Conservation (phyloP, 495 filamentous ascomycete species). For the Apiosordaria backusii region DNA sequence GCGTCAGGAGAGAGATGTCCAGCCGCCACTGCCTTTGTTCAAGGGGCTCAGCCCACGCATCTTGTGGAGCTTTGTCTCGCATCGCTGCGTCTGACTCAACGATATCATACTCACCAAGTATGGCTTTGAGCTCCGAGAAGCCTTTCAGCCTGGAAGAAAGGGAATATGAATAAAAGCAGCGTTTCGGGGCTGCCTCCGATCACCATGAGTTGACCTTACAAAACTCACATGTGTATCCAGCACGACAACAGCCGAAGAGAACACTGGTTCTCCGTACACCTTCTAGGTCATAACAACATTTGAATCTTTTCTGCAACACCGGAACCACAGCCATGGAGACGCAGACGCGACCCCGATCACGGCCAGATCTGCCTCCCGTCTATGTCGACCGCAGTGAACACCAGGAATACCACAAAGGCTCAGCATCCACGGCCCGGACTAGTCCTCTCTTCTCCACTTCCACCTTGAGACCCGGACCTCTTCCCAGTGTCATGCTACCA, state of each 20-base stretch:
- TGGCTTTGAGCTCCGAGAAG: constrained; percentile 23
- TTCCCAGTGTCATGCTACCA: constrained; percentile 40
- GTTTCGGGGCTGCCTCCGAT: background rate
- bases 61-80: constrained; percentile 29
- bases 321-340: constrained; percentile 23
- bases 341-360: constrained; percentile 24
- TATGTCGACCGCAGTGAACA: constrained; percentile 31
- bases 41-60: constrained; percentile 7
- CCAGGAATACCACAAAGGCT: constrained; percentile 12
- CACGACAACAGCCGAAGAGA: background rate
- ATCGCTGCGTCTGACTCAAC: constrained; percentile 29
- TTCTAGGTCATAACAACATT: background rate
- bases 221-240: background rate
- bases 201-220: background rate
- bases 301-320: background rate
- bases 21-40: constrained; percentile 25
- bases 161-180: constrained; percentile 23
- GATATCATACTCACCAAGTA: background rate
- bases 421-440: constrained; percentile 23
- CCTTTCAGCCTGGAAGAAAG: constrained; percentile 25
- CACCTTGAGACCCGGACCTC: constrained; percentile 24
- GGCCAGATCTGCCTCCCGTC: constrained; percentile 37
- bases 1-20: background rate
- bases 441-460: constrained; percentile 30
- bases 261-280: too few species aligned